Evolutionary conservation across 2,329 filamentous ascomycete species (phyloP).

Genomic region (Ophiostoma sp.): DNA sequence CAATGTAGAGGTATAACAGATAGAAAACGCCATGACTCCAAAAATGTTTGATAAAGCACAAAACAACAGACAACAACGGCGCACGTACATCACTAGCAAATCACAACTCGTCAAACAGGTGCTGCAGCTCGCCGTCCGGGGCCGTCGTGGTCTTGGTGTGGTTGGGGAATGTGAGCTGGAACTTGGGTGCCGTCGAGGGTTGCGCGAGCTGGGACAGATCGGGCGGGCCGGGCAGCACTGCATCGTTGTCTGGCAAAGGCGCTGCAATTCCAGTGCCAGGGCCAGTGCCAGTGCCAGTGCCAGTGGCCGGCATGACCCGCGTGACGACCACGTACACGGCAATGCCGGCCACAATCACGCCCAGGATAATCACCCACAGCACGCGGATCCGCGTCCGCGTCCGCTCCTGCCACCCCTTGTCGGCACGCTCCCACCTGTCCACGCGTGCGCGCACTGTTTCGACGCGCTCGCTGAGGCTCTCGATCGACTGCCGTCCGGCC

Average conservation of each 20-base stretch:
- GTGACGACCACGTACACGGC: constrained; percentile 38
- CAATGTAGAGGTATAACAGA: neutral
- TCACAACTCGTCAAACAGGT: constrained; percentile 25
- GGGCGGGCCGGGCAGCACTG: neutral
- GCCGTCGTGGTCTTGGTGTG: neutral
- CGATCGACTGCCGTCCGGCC: constrained; percentile 54
- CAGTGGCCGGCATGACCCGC: constrained; percentile 27
- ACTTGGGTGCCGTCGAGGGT: neutral
- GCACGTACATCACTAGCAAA: neutral
- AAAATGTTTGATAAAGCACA: neutral
- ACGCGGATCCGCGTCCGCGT: constrained; percentile 58
- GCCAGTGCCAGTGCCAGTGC: constrained; percentile 26
- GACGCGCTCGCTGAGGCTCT: constrained; percentile 56
- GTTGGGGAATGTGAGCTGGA: constrained; percentile 19
- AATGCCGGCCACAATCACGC: constrained; percentile 44
- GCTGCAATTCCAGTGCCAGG: neutral
- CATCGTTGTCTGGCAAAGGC: neutral
- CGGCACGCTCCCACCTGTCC: constrained; percentile 61
- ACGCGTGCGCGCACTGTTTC: constrained; percentile 58
- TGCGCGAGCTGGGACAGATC: neutral
- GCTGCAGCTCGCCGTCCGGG: constrained; percentile 13
- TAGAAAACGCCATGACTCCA: neutral
- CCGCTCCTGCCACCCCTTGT: constrained; percentile 62
- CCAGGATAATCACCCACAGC: constrained; percentile 56
- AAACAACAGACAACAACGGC: neutral